Evolutionary conservation across 495 filamentous ascomycete species (phyloP), one percentile per base, ranked within the genome.

Genomic region (Aspergillus bertholletiae): DNA sequence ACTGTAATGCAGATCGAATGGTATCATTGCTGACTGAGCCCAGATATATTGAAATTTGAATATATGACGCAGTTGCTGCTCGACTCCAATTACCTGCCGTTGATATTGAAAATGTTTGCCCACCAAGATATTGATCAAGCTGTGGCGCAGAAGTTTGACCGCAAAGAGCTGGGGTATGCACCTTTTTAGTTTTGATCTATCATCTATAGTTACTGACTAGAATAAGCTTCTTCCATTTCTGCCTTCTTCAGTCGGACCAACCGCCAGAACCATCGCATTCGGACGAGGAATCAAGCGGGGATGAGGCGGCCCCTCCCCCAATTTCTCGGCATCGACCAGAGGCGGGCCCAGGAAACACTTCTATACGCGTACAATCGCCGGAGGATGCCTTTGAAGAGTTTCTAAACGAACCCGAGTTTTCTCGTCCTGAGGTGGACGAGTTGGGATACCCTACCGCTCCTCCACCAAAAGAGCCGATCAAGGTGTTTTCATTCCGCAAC

Each of bases 31-130:
- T 70, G 28, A 57, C 26, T 0, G 12, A 43, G 13, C 6, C 17
- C 54, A 96, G 93, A 98, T 64, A 82, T 98, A 39, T 74, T 98
- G 55, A 96, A 96, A 66, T 96, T 92, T 57, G 94, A 98, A 70
- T 97, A 97, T 64, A 74, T 98, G 61, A 90, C 91, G 0, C 95
- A 97, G 68, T 81, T 98, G 0, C 75, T 98, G 8, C 78, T 97
- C 18, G 94, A 98, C 69, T 89, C 89, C 18, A 97, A 95, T 68
- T 97, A 96, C 64, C 74, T 98, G 15, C 94, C 94, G 0, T 73
- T 98, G 23, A 86, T 96, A 15, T 76, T 98, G 15, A 97, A 96
- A 77, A 80, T 96, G 44, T 92, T 96, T 56, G 91, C 90, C 39
- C 84, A 93, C 64, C 92, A 97, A 68, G 94, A 98, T 57, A 80